phyloP scores from a whole-genome alignment of 352 stramenopile genomes.

The Pythium rishiriense region DNA sequence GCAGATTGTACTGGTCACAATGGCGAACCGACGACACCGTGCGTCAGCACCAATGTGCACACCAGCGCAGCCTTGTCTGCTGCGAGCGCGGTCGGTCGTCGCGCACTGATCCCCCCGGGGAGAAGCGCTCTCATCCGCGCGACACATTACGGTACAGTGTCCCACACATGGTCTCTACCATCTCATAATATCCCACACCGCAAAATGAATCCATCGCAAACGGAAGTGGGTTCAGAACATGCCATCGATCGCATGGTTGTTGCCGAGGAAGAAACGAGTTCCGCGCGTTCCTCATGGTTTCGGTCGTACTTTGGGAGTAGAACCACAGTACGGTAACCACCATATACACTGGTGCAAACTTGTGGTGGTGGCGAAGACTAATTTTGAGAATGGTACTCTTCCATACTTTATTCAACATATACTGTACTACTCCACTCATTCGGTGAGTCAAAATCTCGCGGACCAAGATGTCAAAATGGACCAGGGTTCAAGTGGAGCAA shows the following conservation, averaged over 20 bases:
- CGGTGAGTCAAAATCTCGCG: neutral
- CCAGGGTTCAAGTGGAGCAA: neutral
- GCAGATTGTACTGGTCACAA: neutral
- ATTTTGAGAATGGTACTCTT: neutral
- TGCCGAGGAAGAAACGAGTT: neutral
- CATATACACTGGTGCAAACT: neutral
- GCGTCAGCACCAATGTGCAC: conserved; percentile 1
- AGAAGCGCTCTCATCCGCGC: neutral
- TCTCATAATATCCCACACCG: conserved; percentile 10
- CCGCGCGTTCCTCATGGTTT: neutral
- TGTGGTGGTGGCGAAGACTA: neutral
- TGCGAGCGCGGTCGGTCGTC: neutral
- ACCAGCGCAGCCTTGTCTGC: conserved; percentile 1
- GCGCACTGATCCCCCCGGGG: neutral
- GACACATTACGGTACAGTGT: conserved; percentile 7
- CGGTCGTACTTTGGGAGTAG: neutral
- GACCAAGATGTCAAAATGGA: neutral
- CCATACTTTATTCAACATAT: neutral
- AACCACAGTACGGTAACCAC: neutral
- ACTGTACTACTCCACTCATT: neutral
- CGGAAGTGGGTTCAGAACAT: conserved; percentile 3
- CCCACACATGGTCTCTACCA: conserved; percentile 14
- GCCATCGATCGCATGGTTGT: neutral
- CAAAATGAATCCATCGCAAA: neutral
- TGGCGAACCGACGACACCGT: neutral